phyloP scores from a whole-genome alignment of 306 rosid genomes.

The Cucurbita maxima region DNA sequence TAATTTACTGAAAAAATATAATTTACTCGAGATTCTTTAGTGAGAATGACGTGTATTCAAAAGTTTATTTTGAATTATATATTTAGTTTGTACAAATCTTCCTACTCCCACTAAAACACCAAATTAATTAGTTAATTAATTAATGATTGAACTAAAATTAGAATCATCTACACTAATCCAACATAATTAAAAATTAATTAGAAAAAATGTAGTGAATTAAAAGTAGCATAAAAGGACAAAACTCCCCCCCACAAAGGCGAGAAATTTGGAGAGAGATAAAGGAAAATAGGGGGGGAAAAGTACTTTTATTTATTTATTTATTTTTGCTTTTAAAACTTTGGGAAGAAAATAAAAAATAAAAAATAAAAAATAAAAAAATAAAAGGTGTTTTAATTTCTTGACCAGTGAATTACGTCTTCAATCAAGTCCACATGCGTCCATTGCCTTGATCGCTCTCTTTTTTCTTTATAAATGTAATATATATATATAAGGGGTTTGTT shows the following conservation, averaged over 20 bases:
- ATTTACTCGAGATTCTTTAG: no score
- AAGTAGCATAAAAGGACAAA: neutral
- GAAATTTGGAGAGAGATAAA: neutral
- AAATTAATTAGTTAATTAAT: neutral
- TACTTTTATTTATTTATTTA: neutral
- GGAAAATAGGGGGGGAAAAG: neutral
- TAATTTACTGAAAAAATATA: neutral
- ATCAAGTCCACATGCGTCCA: conserved; percentile 1
- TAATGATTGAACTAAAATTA: neutral
- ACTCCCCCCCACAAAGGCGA: neutral
- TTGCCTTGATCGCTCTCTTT: neutral
- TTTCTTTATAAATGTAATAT: neutral
- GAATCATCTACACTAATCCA: neutral
- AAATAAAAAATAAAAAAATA: neutral
- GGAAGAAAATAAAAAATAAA: neutral
- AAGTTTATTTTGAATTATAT: neutral
- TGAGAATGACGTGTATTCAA: neutral
- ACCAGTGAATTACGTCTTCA: neutral
- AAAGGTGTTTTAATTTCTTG: neutral
- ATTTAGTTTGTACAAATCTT: neutral
- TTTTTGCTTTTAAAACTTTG: neutral
- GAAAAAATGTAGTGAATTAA: neutral
- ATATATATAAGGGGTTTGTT: neutral
- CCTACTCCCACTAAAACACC: no score
- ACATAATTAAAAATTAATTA: neutral